Conservation (phyloP, 805 yeast species). For the Metschnikowia proteae region DNA sequence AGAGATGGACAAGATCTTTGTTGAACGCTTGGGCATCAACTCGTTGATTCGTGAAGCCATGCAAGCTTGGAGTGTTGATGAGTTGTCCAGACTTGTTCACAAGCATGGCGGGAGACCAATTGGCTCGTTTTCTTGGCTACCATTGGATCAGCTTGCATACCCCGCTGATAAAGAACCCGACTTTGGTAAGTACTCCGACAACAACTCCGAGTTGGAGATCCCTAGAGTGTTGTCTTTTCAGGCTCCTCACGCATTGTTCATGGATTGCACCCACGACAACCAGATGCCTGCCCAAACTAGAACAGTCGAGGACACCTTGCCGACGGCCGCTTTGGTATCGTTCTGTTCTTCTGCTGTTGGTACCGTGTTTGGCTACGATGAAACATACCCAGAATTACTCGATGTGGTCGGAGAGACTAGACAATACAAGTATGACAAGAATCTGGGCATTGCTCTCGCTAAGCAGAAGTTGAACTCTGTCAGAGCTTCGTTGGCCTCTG, state of each 20-base stretch:
- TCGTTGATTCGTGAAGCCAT: constrained; percentile 93
- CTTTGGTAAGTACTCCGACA: constrained; percentile 22
- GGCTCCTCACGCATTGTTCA: constrained; percentile 89
- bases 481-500: constrained; percentile 53
- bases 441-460: constrained; percentile 71
- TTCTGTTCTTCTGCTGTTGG: constrained; percentile 93
- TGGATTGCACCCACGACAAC: constrained; percentile 98
- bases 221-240: constrained; percentile 63
- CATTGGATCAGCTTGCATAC: constrained; percentile 69
- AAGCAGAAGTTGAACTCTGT: constrained; percentile 57
- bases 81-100: constrained; percentile 80
- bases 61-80: constrained; percentile 91
- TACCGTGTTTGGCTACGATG: constrained; percentile 91
- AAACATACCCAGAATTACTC: constrained; percentile 76
- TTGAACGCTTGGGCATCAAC: constrained; percentile 84
- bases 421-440: constrained; percentile 46
- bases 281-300: constrained; percentile 86
- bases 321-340: constrained; percentile 92
- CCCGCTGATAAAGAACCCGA: constrained; percentile 49
- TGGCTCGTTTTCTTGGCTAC: constrained; percentile 82
- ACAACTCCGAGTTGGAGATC: constrained; percentile 60
- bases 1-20: constrained; percentile 82
- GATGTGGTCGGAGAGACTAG: constrained; percentile 78
- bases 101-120: constrained; percentile 94
- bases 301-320: constrained; percentile 89